Percentiles rank a stretch among this genome's conserved stretches.
Evolutionary conservation across 1,284 basidiomycete species (phyloP).

Genomic region (Xerocomus nothofagi): DNA sequence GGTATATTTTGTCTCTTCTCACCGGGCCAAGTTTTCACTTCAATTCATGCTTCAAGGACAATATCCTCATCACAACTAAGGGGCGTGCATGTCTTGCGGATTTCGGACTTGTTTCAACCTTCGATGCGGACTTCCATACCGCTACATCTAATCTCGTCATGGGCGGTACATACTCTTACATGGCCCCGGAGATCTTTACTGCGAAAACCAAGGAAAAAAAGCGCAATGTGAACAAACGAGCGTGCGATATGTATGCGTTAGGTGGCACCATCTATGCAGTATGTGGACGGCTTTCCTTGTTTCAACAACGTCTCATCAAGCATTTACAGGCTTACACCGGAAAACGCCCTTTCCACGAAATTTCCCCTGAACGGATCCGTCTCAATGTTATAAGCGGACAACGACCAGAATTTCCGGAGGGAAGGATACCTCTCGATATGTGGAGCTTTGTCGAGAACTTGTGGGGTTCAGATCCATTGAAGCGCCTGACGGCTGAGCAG

Average conservation of each 20-base stretch:
- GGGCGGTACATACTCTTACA: constrained; percentile 22
- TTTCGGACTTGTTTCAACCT: constrained; percentile 28
- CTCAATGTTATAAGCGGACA: neutral
- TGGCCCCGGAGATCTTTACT: constrained; percentile 25
- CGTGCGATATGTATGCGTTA: constrained; percentile 31
- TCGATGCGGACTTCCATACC: constrained; percentile 21
- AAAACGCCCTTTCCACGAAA: constrained; percentile 10
- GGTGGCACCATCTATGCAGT: constrained; percentile 34
- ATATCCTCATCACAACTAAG: constrained; percentile 27
- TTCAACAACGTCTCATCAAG: neutral
- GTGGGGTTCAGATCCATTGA: constrained; percentile 14
- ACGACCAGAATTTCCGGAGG: constrained; percentile 15
- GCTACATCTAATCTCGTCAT: constrained; percentile 8
- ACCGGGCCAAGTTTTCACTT: neutral
- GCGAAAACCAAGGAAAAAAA: constrained; percentile 8
- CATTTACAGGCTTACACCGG: constrained; percentile 19
- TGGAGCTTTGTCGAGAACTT: constrained; percentile 29
- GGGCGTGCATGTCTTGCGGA: constrained; percentile 31
- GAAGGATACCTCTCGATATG: constrained; percentile 26
- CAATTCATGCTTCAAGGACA: constrained; percentile 16
- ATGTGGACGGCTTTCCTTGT: constrained; percentile 1
- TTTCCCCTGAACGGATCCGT: neutral
- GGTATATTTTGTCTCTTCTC: constrained; percentile 9
- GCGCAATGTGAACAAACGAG: constrained; percentile 25
- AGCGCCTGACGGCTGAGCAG: constrained; percentile 23